These are phyloP conservation scores for Talaromyces wortmannii DNA, from an alignment of 495 filamentous ascomycete genomes.

Conservation along the genomic window DNA sequence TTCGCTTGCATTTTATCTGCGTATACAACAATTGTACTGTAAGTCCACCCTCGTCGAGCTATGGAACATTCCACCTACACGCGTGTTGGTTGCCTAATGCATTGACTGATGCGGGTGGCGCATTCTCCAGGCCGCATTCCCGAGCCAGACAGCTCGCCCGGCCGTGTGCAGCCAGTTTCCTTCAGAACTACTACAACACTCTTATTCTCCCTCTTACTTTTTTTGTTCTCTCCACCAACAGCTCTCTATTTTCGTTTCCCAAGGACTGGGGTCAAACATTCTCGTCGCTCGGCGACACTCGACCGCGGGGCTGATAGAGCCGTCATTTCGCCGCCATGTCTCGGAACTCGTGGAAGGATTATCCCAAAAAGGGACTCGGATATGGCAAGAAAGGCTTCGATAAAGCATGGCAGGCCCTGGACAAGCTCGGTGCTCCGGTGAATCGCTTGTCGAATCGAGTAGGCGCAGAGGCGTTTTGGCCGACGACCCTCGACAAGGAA, in stretches of 20 bases:
- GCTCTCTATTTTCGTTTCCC: neutral
- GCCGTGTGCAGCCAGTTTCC: no score
- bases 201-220: neutral
- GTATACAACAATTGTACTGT: neutral
- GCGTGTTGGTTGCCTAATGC: neutral
- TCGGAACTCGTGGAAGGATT: constrained; percentile 6
- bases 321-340: neutral
- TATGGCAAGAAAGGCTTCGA: constrained; percentile 48
- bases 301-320: neutral
- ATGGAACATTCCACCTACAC: neutral
- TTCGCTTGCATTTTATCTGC: neutral
- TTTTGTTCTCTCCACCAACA: neutral
- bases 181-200: neutral
- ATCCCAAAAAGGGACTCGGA: constrained; percentile 10
- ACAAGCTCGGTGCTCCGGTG: constrained; percentile 58
- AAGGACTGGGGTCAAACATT: neutral
- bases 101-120: neutral
- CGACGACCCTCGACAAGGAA: constrained; percentile 71
- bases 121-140: constrained; percentile 5
- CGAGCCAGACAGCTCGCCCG: neutral
- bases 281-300: constrained; percentile 2
- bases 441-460: constrained; percentile 68
- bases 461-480: constrained; percentile 76
- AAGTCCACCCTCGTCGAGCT: neutral
- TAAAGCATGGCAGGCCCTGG: constrained; percentile 44